Conservation (phyloP, 208 protist species). For the Leishmania gerbilli region DNA sequence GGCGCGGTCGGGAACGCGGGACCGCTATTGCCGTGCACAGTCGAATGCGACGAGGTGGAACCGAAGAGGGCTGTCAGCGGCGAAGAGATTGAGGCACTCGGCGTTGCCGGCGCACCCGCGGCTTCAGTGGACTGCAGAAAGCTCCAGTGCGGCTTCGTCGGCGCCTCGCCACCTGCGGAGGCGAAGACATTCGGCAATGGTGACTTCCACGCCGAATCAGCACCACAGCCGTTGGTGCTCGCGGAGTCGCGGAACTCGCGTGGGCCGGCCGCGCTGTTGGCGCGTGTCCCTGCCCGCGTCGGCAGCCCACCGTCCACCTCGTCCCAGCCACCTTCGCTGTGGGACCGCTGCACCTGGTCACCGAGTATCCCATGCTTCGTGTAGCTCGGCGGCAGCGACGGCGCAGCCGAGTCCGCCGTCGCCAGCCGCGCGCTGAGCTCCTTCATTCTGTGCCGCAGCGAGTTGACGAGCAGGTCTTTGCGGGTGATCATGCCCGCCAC, state of each 20-base stretch:
- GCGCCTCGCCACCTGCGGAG: neutral
- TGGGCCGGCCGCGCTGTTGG: too few relatives aligned
- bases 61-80: slow-evolving; percentile 1
- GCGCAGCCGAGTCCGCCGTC: slow-evolving; percentile 14
- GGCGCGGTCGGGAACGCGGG: neutral
- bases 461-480: slow-evolving; percentile 86
- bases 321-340: neutral
- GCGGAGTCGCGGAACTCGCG: neutral
- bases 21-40: neutral
- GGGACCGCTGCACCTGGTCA: neutral
- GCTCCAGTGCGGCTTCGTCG: neutral
- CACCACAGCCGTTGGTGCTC: neutral
- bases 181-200: neutral
- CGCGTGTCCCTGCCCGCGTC: neutral
- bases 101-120: neutral
- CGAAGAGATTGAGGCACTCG: neutral
- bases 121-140: neutral
- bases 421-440: slow-evolving; percentile 46
- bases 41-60: neutral
- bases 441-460: slow-evolving; percentile 51
- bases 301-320: neutral
- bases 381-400: slow-evolving; percentile 27
- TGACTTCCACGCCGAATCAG: neutral
- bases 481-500: slow-evolving; percentile 94
- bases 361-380: slow-evolving; percentile 4